These are phyloP conservation scores for Craterostigma plantagineum DNA, from an alignment of 257 asterid species.

Conservation along the genomic window DNA sequence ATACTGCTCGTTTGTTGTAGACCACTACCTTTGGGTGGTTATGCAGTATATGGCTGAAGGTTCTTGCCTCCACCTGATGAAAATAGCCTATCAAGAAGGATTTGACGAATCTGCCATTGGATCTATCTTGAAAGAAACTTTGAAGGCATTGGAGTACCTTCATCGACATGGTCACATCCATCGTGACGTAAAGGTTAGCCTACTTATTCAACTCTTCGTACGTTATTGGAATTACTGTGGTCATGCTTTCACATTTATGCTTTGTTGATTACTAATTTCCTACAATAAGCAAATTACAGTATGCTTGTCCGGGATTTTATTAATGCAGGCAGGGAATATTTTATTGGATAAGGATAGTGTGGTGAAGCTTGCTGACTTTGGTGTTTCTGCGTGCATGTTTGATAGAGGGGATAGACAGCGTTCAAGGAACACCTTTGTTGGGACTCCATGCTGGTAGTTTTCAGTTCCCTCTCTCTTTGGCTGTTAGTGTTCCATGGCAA, in stretches of 20 bases:
- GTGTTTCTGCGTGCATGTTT: slow-evolving; percentile 94
- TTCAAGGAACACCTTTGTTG: slow-evolving; percentile 93
- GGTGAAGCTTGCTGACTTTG: slow-evolving; percentile 96
- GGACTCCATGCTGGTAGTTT: slow-evolving; percentile 97
- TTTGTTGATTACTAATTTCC: neutral
- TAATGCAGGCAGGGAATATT: slow-evolving; percentile 85
- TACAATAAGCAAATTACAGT: neutral
- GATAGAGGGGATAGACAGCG: slow-evolving; percentile 97
- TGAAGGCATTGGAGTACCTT: slow-evolving; percentile 90
- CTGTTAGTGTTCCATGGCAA: neutral
- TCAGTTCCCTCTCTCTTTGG: slow-evolving; percentile 7
- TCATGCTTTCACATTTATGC: neutral
- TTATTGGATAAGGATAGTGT: slow-evolving; percentile 71
- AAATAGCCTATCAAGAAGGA: slow-evolving; percentile 89
- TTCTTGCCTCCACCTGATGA: slow-evolving; percentile 96
- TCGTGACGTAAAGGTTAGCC: slow-evolving; percentile 82
- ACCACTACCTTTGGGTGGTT: slow-evolving; percentile 85
- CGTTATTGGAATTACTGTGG: too few relatives aligned
- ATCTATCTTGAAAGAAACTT: slow-evolving; percentile 84
- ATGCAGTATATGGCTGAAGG: slow-evolving; percentile 99
- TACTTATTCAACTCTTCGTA: slow-evolving; percentile 4
- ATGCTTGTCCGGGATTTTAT: slow-evolving; percentile 8
- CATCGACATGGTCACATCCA: slow-evolving; percentile 93
- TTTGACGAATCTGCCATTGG: slow-evolving; percentile 88
- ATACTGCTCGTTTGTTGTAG: slow-evolving; percentile 91